Percentiles rank a stretch among this genome's conserved stretches.
phyloP scores from a whole-genome alignment of 768 basidiomycete species.

The Thelephora ganbajun region DNA sequence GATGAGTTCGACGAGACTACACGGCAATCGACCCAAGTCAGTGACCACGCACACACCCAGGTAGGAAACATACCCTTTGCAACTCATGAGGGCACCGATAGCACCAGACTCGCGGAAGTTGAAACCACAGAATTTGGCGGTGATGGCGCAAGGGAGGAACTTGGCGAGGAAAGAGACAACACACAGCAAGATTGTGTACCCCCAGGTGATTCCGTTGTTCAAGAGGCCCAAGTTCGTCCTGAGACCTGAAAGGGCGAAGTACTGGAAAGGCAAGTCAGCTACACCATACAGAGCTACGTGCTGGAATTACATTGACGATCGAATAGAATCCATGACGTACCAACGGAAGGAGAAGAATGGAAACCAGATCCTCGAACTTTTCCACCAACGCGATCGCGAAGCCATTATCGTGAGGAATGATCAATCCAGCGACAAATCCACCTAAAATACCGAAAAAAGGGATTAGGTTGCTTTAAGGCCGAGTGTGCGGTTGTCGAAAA shows the following conservation, averaged over 20 bases:
- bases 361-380: slow-evolving; percentile 80
- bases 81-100: slow-evolving; percentile 80
- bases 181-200: slow-evolving; percentile 62
- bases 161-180: slow-evolving; percentile 69
- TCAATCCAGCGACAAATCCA: slow-evolving; percentile 70
- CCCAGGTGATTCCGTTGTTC: slow-evolving; percentile 68
- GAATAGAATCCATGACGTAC: slow-evolving; percentile 25
- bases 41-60: background rate
- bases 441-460: slow-evolving; percentile 21
- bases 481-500: slow-evolving; percentile 3
- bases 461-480: background rate
- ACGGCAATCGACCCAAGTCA: background rate
- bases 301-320: slow-evolving; percentile 4
- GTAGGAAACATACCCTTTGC: slow-evolving; percentile 52
- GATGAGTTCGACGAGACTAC: slow-evolving; percentile 71
- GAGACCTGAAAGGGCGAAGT: slow-evolving; percentile 71
- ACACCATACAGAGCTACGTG: slow-evolving; percentile 2
- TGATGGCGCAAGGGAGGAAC: slow-evolving; percentile 51
- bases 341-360: slow-evolving; percentile 61
- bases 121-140: slow-evolving; percentile 52
- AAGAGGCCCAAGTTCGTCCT: slow-evolving; percentile 70
- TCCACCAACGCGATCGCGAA: slow-evolving; percentile 71
- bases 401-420: slow-evolving; percentile 74
- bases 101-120: slow-evolving; percentile 66
- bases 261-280: slow-evolving; percentile 24